Evolutionary conservation across 2,329 filamentous ascomycete genomes (phyloP), one percentile per base, ranked within the genome.

Genomic region (Peltaster fructicola): DNA sequence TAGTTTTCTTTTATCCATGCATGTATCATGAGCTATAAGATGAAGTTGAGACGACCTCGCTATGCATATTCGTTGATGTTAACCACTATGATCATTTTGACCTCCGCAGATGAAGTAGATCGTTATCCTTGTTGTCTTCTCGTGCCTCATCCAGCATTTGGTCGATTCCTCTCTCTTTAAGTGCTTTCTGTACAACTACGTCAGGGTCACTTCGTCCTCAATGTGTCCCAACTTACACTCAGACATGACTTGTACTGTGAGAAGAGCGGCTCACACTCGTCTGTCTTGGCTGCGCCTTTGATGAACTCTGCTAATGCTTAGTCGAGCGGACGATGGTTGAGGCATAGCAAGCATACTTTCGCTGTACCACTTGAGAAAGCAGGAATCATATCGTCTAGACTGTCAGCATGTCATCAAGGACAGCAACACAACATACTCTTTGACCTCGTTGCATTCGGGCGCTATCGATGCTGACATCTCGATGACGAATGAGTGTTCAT

Each of bases 351-450:
- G n/a, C 74, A 30, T 62, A 93, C 88, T 95, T 56, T 98, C 88
- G 48, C 84, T 93, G 53, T 98, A 98, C 88, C 88, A 98, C 56
- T 92, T 95, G 36, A 98, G 59, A 50, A 98, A 98, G 57, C 88
- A 98, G 25, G 76, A 84, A 52, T 98, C 88, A 49, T 98, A 98
- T 41, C 74, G 79, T 50, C 84, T 93, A n/a, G 15, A 22, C 19
- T 4, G 4, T 19, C n/a, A n/a, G 6, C 12, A 20, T 11, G 4
- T n/a, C 12, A 20, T 4, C 5, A 4, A 5, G 6, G 10, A n/a
- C 6, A 10, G 11, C 11, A 10, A 19, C 17, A 4, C 4, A 7
- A 15, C 72, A 44, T 56, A 93, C 85, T 93, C 85, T 57, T 95
- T 95, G 37, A 85, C 68, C 45, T 91, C 76, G 41, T 93, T 93